A percentile compares a stretch with the other conserved stretches of the same genome.
phyloP scores from a whole-genome alignment of 495 filamentous ascomycete genomes.

The Penicillium cataractarum region DNA sequence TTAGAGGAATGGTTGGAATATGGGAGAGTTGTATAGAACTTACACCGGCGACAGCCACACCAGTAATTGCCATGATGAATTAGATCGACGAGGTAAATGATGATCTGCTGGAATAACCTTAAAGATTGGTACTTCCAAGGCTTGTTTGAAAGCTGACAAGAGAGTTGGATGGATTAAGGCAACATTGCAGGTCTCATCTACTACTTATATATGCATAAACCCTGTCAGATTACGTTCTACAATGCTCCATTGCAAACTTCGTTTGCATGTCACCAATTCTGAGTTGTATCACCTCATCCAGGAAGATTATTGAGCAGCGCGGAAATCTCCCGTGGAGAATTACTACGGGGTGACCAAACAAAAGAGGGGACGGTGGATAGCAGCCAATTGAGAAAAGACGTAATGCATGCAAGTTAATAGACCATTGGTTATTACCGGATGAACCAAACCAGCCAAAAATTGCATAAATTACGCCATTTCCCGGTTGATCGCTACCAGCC shows the following conservation, averaged over 20 bases:
- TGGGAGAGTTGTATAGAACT: background rate
- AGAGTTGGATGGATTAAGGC: background rate
- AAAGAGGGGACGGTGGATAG: background rate
- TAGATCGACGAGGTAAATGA: background rate
- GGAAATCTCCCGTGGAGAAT: background rate
- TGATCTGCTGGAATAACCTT: too few relatives aligned
- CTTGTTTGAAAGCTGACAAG: background rate
- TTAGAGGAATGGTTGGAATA: background rate
- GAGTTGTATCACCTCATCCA: background rate
- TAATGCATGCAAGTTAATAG: background rate
- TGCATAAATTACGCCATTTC: background rate
- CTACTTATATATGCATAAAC: background rate
- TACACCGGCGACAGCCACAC: constrained; percentile 17
- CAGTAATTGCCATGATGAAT: constrained; percentile 12
- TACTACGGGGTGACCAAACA: background rate
- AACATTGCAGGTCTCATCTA: background rate
- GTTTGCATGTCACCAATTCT: background rate
- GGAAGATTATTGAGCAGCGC: background rate
- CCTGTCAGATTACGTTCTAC: background rate
- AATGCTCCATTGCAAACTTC: background rate
- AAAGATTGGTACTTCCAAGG: too few relatives aligned
- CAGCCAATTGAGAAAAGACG: background rate
- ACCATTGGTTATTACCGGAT: background rate
- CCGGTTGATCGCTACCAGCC: background rate
- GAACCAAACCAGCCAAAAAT: background rate